phyloP scores from a whole-genome alignment of 1,284 basidiomycete species.

The Paramarasmius palmivorus region DNA sequence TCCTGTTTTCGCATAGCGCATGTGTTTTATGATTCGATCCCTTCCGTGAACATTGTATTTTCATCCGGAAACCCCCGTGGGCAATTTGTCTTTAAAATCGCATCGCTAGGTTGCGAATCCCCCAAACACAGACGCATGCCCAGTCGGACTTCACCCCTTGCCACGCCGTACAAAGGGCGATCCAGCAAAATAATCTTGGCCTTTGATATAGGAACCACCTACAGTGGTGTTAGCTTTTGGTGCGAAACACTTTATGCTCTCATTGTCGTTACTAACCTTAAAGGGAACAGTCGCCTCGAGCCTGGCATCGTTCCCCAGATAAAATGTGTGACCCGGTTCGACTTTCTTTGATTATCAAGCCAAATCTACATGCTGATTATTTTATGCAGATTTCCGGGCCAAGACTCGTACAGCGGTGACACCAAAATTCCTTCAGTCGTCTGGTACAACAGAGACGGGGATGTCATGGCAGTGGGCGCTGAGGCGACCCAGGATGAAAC shows the following conservation, averaged over 20 bases:
- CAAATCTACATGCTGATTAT: too few relatives aligned
- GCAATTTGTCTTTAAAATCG: too few relatives aligned
- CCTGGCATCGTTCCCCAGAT: constrained; percentile 15
- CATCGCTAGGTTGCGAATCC: too few relatives aligned
- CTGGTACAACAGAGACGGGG: constrained; percentile 38
- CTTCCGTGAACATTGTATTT: too few relatives aligned
- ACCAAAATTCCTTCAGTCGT: constrained; percentile 46
- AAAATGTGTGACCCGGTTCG: constrained; percentile 14
- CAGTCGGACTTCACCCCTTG: too few relatives aligned
- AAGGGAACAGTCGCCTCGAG: constrained; percentile 11
- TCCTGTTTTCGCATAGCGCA: too few relatives aligned
- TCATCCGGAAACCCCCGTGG: too few relatives aligned
- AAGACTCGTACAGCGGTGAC: constrained; percentile 39
- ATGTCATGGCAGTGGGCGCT: constrained; percentile 38
- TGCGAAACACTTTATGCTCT: background rate
- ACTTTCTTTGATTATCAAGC: background rate
- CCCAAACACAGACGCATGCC: too few relatives aligned
- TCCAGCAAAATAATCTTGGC: constrained; percentile 45
- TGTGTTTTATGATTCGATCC: too few relatives aligned
- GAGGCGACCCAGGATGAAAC: constrained; percentile 34
- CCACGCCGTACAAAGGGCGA: constrained; percentile 28
- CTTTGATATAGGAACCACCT: constrained; percentile 56
- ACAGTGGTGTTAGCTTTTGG: constrained; percentile 50
- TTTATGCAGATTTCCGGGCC: constrained; percentile 24
- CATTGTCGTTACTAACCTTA: background rate